Percentiles rank a stretch among this genome's conserved stretches.
These are phyloP conservation scores for Chlorella sorokiniana DNA, from an alignment of 139 green algal species.

Conservation along the genomic window DNA sequence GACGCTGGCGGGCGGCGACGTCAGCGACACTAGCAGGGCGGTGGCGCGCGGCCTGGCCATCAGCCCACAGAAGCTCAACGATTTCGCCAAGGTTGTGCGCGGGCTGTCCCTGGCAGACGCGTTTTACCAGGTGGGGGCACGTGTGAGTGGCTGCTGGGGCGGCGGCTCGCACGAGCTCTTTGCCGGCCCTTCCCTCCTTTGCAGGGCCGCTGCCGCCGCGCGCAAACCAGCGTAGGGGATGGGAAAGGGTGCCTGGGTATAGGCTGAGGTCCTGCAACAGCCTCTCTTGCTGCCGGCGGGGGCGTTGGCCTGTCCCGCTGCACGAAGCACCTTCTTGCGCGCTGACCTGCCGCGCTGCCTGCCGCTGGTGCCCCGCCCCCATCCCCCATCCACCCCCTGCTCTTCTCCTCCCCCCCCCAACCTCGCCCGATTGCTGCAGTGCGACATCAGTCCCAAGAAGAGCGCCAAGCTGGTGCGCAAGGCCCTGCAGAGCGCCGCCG, in stretches of 20 bases:
- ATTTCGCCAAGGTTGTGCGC: conserved; percentile 40
- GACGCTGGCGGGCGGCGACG: neutral
- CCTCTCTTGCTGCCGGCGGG: too few relatives aligned
- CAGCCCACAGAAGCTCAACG: conserved; percentile 45
- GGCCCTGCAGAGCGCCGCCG: conserved; percentile 40
- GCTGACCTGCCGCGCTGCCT: too few relatives aligned
- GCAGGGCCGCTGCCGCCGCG: neutral
- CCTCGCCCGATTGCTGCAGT: neutral
- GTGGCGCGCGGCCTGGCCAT: conserved; percentile 33
- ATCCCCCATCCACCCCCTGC: neutral
- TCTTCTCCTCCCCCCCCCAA: too few relatives aligned
- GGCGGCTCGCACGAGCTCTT: neutral
- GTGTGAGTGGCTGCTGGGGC: neutral
- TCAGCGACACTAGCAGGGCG: neutral
- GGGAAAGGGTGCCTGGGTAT: too few relatives aligned
- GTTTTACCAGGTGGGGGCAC: conserved; percentile 31
- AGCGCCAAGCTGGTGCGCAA: conserved; percentile 33
- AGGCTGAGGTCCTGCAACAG: too few relatives aligned
- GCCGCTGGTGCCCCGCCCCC: too few relatives aligned
- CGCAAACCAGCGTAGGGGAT: too few relatives aligned
- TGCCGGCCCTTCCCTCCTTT: neutral
- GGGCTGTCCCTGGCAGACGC: conserved; percentile 41
- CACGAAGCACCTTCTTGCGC: too few relatives aligned
- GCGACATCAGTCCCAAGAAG: conserved; percentile 41
- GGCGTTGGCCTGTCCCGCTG: too few relatives aligned